Evolutionary conservation across 805 yeast genomes (phyloP).

Genomic region (Ogataea neopini): DNA sequence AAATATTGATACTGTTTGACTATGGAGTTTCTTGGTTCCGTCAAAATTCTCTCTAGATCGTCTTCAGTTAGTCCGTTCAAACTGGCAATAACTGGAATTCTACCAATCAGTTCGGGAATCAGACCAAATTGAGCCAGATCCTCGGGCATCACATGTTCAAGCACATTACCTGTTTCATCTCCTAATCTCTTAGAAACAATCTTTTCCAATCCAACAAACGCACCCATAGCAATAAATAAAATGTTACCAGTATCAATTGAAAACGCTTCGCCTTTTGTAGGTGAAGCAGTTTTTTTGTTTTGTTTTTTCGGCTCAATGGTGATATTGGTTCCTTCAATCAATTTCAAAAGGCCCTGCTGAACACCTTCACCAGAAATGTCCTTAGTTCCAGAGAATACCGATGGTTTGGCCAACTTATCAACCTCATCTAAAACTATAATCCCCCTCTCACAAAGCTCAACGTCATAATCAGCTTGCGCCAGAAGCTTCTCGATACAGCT

Average conservation of each 20-base stretch:
- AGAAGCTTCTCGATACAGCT: constrained; percentile 54
- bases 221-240: constrained; percentile 59
- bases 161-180: constrained; percentile 7
- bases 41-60: constrained; percentile 50
- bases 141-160: constrained; percentile 48
- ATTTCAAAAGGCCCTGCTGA: constrained; percentile 57
- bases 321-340: constrained; percentile 57
- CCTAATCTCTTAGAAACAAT: constrained; percentile 44
- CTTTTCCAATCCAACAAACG: constrained; percentile 58
- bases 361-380: constrained; percentile 69
- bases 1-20: constrained; percentile 54
- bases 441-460: constrained; percentile 54
- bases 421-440: constrained; percentile 61
- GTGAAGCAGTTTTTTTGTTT: constrained; percentile 14
- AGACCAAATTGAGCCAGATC: constrained; percentile 54
- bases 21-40: constrained; percentile 57
- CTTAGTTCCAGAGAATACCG: constrained; percentile 47
- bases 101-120: constrained; percentile 61
- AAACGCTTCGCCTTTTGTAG: constrained; percentile 38
- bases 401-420: constrained; percentile 55
- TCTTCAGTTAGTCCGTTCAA: constrained; percentile 45
- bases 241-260: constrained; percentile 57
- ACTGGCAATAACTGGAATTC: constrained; percentile 56
- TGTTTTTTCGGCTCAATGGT: constrained; percentile 40
- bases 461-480: constrained; percentile 51